Evolutionary conservation across 441 rosid species (phyloP), one percentile per base, ranked within the genome.

Genomic region (Breynia disticha): DNA sequence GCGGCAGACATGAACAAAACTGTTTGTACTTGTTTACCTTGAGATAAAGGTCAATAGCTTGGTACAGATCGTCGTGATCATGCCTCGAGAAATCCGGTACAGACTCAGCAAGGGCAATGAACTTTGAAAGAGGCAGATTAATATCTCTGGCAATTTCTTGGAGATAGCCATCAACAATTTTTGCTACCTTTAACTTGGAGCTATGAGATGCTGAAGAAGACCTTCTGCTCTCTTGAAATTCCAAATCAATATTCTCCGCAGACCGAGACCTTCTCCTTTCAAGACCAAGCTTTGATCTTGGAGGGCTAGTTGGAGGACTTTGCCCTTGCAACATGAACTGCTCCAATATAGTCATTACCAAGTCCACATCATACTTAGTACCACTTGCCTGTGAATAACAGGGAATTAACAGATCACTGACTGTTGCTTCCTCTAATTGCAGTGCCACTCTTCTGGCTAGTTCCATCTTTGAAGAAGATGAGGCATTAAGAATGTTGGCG

Each of bases 261-360:
- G 97, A 91, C 35, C 81, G 78, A 7, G 97, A 91, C 76, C 97
- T 76, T 72, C 97, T 81, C 76, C 87, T 80, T 76, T 82, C 81
- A 2, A 65, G 74, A 63, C 79, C 89, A 17, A 52, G 74, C 79
- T 74, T 83, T 79, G 75, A 80, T 79, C 73, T 76, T 63, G 55
- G 83, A 70, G 67, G 90, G 82, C 89, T 80, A 16, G 56, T 80
- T 68, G 64, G 64, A 46, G 73, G 71, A 71, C 63, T 80, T 72
- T 48, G 72, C 79, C 96, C 85, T 41, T 83, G 74, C 49, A 63
- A 65, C 72, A 77, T 63, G 71, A 76, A 87, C 63, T 82, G 84
- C 65, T 87, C 91, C 57, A 85, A 59, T 47, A 87, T 77, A 3
- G 80, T 72, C 62, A 79, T 64, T 41, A 87, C 87, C 77, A 90